Percentiles rank a stretch among this genome's conserved stretches.
These are phyloP conservation scores for Pleurotus giganteus DNA, from an alignment of 768 basidiomycete species.

Conservation along the genomic window DNA sequence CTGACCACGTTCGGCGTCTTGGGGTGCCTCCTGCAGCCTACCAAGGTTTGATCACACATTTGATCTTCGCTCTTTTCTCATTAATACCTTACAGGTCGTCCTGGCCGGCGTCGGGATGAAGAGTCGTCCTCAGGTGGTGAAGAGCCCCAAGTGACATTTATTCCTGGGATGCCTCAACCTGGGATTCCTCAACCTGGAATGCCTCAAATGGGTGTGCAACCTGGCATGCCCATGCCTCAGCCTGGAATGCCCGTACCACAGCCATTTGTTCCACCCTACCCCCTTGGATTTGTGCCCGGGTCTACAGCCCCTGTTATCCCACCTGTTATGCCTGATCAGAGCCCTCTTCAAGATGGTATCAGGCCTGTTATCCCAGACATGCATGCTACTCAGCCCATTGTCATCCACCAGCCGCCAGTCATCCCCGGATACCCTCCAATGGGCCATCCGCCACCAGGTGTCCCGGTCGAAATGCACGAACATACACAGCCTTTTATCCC, in stretches of 20 bases:
- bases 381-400: neutral
- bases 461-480: neutral
- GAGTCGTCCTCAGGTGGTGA: neutral
- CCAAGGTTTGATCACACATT: neutral
- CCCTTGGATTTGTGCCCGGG: constrained; percentile 18
- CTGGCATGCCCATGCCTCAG: constrained; percentile 10
- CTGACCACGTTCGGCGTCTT: constrained; percentile 37
- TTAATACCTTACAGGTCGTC: neutral
- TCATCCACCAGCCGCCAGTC: neutral
- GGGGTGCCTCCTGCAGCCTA: constrained; percentile 13
- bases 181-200: neutral
- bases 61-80: neutral
- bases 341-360: neutral
- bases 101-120: neutral
- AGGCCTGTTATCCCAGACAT: constrained; percentile 26
- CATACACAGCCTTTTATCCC: constrained; percentile 18
- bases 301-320: constrained; percentile 33
- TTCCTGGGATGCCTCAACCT: constrained; percentile 3
- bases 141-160: neutral
- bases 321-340: constrained; percentile 27
- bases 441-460: neutral
- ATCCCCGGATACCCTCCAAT: neutral
- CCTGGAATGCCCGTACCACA: constrained; percentile 11
- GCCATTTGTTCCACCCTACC: constrained; percentile 8
- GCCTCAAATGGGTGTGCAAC: neutral